Conservation (phyloP, 768 basidiomycete species). For the Lactarius psammicola region DNA sequence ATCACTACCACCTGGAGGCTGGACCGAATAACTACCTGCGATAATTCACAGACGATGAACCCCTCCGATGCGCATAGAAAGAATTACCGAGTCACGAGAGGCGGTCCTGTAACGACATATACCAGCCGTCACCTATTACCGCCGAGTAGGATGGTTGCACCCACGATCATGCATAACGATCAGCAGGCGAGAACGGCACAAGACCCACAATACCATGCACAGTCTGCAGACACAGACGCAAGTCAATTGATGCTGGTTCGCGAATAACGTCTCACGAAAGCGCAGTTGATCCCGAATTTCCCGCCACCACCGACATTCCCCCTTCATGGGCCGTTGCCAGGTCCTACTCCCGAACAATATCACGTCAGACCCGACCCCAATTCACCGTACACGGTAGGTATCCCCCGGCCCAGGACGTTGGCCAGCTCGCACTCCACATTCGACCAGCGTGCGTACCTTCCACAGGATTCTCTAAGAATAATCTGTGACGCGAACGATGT, state of each 20-base stretch:
- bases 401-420: neutral
- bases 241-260: neutral
- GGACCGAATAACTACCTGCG: neutral
- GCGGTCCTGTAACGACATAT: neutral
- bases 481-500: neutral
- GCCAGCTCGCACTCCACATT: neutral
- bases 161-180: neutral
- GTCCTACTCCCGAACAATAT: neutral
- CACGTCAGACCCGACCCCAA: neutral
- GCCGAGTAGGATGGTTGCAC: neutral
- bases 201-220: neutral
- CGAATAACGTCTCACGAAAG: neutral
- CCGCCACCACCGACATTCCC: neutral
- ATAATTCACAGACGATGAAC: slow-evolving; percentile 8
- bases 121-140: neutral
- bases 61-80: neutral
- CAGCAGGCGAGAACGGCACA: neutral
- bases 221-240: neutral
- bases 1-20: neutral
- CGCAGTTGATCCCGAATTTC: neutral
- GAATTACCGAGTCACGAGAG: neutral
- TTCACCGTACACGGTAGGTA: neutral
- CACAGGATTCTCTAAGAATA: neutral
- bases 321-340: neutral
- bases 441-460: neutral